Percentiles rank a stretch among this genome's conserved stretches.
These are phyloP conservation scores for Coemansia sp. DNA, from an alignment of 192 early-diverging fungal genomes.

Conservation along the genomic window DNA sequence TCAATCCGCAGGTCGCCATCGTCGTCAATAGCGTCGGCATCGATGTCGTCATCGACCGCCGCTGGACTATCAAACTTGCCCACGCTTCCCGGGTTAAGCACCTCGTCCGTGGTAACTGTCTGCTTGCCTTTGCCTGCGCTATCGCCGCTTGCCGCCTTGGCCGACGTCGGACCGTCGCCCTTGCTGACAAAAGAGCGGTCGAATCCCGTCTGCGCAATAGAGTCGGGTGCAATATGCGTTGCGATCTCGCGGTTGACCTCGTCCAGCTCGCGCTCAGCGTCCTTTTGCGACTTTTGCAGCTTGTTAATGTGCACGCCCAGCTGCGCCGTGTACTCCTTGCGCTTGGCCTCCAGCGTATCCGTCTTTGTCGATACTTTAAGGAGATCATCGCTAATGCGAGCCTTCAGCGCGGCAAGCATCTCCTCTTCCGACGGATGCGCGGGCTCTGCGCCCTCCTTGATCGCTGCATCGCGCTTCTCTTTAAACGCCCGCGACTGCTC, in stretches of 20 bases:
- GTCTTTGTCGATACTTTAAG: conserved; percentile 17
- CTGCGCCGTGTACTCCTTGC: conserved; percentile 40
- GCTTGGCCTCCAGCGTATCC: conserved; percentile 24
- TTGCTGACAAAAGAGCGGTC: conserved; percentile 63
- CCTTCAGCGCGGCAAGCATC: conserved; percentile 54
- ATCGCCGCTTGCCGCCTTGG: not conserved
- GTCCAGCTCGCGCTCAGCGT: conserved; percentile 53
- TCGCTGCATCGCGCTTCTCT: conserved; percentile 29
- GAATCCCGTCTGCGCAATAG: conserved; percentile 63
- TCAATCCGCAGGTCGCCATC: conserved; percentile 58
- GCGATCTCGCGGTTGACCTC: conserved; percentile 60
- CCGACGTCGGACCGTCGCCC: not conserved
- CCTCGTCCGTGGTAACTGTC: conserved; percentile 62
- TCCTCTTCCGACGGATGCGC: conserved; percentile 39
- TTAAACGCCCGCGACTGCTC: conserved; percentile 48
- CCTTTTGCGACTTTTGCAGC: conserved; percentile 29
- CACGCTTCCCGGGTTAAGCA: conserved; percentile 56
- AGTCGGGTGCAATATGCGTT: conserved; percentile 69
- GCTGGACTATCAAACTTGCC: conserved; percentile 17
- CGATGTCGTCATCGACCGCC: conserved; percentile 47
- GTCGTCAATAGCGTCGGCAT: conserved; percentile 58
- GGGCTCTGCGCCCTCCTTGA: conserved; percentile 14
- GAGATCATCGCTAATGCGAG: conserved; percentile 47
- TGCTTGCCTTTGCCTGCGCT: not conserved
- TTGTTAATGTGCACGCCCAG: conserved; percentile 45